Percentiles rank a stretch among this genome's conserved stretches.
Conservation (phyloP, 2,329 filamentous ascomycete genomes). For the Aspergillus brunneoviolaceus region DNA sequence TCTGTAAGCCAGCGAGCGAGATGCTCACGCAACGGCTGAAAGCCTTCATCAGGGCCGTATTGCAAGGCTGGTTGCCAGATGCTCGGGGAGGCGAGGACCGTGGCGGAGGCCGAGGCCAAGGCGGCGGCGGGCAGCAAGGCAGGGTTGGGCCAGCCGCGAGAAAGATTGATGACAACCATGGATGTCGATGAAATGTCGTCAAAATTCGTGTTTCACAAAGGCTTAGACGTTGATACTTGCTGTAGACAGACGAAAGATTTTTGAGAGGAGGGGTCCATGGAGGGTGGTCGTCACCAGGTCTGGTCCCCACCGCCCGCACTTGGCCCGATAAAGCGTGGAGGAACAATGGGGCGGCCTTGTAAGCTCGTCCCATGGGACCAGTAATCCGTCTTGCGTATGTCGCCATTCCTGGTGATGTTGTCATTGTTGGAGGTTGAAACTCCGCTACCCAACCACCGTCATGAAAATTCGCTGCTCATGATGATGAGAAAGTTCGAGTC, state of each 20-base stretch:
- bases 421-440: background rate
- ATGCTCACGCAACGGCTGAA: constrained; percentile 64
- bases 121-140: constrained; percentile 64
- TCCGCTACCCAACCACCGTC: background rate
- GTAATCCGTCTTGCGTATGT: background rate
- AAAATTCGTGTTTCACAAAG: too few relatives aligned
- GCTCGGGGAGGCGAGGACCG: constrained; percentile 60
- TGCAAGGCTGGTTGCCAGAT: constrained; percentile 65
- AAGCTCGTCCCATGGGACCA: background rate
- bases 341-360: background rate
- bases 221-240: too few relatives aligned
- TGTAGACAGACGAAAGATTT: background rate
- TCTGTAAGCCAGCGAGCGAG: constrained; percentile 68
- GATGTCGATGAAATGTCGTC: constrained; percentile 1
- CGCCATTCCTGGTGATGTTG: background rate
- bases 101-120: constrained; percentile 60
- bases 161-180: constrained; percentile 37
- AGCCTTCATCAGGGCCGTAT: constrained; percentile 78
- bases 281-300: too few relatives aligned
- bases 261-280: background rate
- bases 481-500: background rate
- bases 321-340: background rate
- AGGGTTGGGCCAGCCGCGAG: constrained; percentile 51
- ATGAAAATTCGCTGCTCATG: background rate
- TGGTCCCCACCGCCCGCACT: background rate